phyloP scores from a whole-genome alignment of 2,329 filamentous ascomycete genomes.

The Lecanicillium sp. region DNA sequence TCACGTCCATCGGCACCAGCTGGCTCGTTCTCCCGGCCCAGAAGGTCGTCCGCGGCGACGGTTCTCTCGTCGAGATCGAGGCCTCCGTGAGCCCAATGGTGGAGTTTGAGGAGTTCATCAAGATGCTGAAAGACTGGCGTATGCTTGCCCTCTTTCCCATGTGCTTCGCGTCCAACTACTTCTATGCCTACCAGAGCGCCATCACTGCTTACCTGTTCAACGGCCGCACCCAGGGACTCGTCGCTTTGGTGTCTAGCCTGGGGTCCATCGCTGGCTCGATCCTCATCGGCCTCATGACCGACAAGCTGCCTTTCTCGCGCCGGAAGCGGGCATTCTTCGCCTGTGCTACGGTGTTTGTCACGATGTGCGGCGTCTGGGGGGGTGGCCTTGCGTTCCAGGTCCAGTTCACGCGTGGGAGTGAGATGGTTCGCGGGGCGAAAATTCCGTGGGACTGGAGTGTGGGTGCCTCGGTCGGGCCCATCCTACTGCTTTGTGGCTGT shows the following conservation, averaged over 20 bases:
- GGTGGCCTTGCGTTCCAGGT: slow-evolving; percentile 60
- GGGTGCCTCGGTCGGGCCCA: slow-evolving; percentile 9
- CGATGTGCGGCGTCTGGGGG: slow-evolving; percentile 61
- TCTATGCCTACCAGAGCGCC: slow-evolving; percentile 68
- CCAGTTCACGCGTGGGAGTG: slow-evolving; percentile 26
- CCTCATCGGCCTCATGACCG: slow-evolving; percentile 55
- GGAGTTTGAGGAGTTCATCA: slow-evolving; percentile 11
- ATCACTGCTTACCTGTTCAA: slow-evolving; percentile 63
- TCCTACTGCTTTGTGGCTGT: too few relatives aligned
- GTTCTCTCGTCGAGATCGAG: slow-evolving; percentile 12
- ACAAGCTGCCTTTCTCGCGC: slow-evolving; percentile 45
- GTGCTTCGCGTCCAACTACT: slow-evolving; percentile 64
- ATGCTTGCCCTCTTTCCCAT: slow-evolving; percentile 5
- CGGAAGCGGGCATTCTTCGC: slow-evolving; percentile 50
- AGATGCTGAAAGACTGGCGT: slow-evolving; percentile 11
- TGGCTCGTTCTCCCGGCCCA: slow-evolving; percentile 13
- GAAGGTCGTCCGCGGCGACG: slow-evolving; percentile 13
- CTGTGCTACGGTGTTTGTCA: slow-evolving; percentile 46
- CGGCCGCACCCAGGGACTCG: slow-evolving; percentile 61
- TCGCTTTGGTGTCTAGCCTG: slow-evolving; percentile 59
- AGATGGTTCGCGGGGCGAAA: slow-evolving; percentile 6
- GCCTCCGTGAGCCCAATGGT: slow-evolving; percentile 8
- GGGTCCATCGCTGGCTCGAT: slow-evolving; percentile 62
- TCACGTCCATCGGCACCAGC: slow-evolving; percentile 10
- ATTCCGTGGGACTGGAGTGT: slow-evolving; percentile 15